Evolutionary conservation across 1,139 yeast species (phyloP).

Genomic region (Kodamaea alishanica): DNA sequence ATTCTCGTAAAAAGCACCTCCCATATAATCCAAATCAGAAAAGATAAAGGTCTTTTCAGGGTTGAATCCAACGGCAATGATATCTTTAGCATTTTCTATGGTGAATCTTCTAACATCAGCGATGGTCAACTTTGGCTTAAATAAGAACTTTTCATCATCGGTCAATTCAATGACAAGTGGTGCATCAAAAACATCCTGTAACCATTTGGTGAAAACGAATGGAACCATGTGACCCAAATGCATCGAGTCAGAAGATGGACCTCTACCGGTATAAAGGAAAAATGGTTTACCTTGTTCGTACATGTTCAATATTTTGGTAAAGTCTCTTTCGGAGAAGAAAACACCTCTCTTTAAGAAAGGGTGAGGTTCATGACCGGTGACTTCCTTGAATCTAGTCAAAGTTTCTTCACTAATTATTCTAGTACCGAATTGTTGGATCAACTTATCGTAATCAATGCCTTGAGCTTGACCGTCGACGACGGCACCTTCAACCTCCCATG

Average conservation of each 20-base stretch:
- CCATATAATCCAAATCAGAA: slow-evolving; percentile 89
- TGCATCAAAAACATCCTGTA: slow-evolving; percentile 95
- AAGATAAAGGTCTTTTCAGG: slow-evolving; percentile 93
- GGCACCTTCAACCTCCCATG: slow-evolving; percentile 93
- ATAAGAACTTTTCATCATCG: slow-evolving; percentile 95
- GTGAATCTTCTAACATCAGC: slow-evolving; percentile 84
- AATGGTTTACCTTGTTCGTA: slow-evolving; percentile 95
- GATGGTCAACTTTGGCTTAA: slow-evolving; percentile 84
- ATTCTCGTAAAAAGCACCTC: slow-evolving; percentile 89
- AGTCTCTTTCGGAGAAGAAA: slow-evolving; percentile 91
- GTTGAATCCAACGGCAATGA: slow-evolving; percentile 90
- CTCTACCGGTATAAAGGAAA: slow-evolving; percentile 96
- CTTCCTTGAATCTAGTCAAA: slow-evolving; percentile 65
- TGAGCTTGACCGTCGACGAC: slow-evolving; percentile 89
- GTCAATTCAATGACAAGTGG: slow-evolving; percentile 96
- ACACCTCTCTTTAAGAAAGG: slow-evolving; percentile 87
- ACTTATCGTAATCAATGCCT: slow-evolving; percentile 86
- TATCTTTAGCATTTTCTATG: slow-evolving; percentile 82
- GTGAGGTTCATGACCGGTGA: slow-evolving; percentile 94
- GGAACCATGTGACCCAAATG: slow-evolving; percentile 98
- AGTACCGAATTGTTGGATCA: slow-evolving; percentile 87
- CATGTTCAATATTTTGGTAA: slow-evolving; percentile 71
- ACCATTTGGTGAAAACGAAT: slow-evolving; percentile 93
- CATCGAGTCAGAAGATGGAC: slow-evolving; percentile 93
- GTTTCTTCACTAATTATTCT: slow-evolving; percentile 66